A percentile compares a stretch with the other conserved stretches of the same genome.
Conservation (phyloP, 345 rosid genomes). For the Leavenworthia alabamica region DNA sequence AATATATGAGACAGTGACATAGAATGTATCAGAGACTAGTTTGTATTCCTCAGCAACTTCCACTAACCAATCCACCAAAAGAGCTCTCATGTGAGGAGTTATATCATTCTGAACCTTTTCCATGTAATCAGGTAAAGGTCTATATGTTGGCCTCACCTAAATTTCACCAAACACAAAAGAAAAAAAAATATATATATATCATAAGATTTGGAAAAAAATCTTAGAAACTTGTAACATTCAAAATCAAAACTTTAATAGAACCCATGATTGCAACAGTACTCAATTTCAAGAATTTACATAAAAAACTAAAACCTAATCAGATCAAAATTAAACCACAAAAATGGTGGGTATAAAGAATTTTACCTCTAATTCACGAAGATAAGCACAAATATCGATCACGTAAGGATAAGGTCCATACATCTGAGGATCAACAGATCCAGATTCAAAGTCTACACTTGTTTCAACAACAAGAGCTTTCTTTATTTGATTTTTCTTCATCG, state of each 20-base stretch:
- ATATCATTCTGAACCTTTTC: slow-evolving; percentile 59
- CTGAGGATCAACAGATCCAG: slow-evolving; percentile 28
- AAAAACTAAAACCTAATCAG: not conserved
- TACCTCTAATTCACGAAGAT: slow-evolving; percentile 27
- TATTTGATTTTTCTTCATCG: slow-evolving; percentile 12
- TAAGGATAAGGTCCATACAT: slow-evolving; percentile 26
- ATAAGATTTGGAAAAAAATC: not conserved
- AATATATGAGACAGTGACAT: slow-evolving; percentile 42
- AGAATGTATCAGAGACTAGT: slow-evolving; percentile 49
- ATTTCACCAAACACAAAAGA: not conserved
- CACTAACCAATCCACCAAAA: slow-evolving; percentile 71
- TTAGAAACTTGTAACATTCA: not conserved
- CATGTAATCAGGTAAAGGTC: slow-evolving; percentile 53
- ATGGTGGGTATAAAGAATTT: not conserved
- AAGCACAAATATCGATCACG: slow-evolving; percentile 6
- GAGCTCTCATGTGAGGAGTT: slow-evolving; percentile 55
- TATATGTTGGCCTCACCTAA: slow-evolving; percentile 45
- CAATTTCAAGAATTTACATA: not conserved
- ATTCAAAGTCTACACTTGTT: not conserved
- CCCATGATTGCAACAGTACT: not conserved
- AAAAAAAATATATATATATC: too few species aligned
- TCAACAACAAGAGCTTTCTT: not conserved
- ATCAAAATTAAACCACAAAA: not conserved
- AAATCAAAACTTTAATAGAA: not conserved
- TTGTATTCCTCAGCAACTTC: slow-evolving; percentile 63